These are phyloP conservation scores for Penicillium parvum DNA, from an alignment of 495 filamentous ascomycete species.

Conservation along the genomic window DNA sequence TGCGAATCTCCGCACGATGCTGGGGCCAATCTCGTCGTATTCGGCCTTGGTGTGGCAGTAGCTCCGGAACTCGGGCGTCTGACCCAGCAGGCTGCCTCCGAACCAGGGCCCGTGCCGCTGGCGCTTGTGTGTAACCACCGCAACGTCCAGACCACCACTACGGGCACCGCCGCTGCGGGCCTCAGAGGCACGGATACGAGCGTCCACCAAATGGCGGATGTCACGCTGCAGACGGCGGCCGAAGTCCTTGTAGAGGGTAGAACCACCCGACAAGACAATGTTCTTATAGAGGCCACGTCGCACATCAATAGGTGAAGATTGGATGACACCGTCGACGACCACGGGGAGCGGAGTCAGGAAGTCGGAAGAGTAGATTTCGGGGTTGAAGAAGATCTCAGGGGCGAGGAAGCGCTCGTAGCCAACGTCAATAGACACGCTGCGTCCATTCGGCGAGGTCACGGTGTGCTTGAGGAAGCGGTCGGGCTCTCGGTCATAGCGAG, in stretches of 20 bases:
- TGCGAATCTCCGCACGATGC: constrained; percentile 93
- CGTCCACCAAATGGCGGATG: constrained; percentile 92
- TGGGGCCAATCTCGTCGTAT: constrained; percentile 92
- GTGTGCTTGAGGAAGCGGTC: constrained; percentile 85
- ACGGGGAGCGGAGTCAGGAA: constrained; percentile 92
- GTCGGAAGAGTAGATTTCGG: constrained; percentile 97
- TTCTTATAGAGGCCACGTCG: constrained; percentile 98
- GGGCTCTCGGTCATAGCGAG: constrained; percentile 85
- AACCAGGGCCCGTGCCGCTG: constrained; percentile 98
- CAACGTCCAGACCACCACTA: constrained; percentile 84
- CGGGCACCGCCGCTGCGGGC: constrained; percentile 79
- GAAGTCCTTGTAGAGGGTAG: constrained; percentile 96
- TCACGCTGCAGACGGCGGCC: constrained; percentile 92
- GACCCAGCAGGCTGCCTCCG: constrained; percentile 89
- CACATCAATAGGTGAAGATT: constrained; percentile 95
- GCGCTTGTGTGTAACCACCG: constrained; percentile 92
- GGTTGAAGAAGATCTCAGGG: constrained; percentile 99
- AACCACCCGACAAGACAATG: constrained; percentile 95
- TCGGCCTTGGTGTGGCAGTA: constrained; percentile 98
- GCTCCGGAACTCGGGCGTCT: constrained; percentile 97
- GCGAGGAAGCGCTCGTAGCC: constrained; percentile 98
- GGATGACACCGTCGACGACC: constrained; percentile 94
- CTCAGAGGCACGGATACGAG: constrained; percentile 83
- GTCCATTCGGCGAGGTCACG: constrained; percentile 81
- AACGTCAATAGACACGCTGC: constrained; percentile 79